Base-by-base conservation (phyloP, 225 moss, liverwort and hornwort species). In the Bryum argenteum region DNA sequence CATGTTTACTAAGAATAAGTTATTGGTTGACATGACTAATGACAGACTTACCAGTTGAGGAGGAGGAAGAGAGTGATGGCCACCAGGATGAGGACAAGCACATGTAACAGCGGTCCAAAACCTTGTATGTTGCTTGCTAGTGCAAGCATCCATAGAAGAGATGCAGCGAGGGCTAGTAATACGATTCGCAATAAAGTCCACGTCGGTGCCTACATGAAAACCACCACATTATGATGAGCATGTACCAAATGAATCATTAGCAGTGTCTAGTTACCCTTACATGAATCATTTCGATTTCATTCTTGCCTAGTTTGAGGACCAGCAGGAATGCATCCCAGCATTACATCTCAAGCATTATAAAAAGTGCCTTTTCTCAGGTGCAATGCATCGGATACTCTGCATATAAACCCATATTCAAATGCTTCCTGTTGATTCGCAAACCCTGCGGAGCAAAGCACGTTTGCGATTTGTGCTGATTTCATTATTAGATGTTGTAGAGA, bases 121-220 rank as follows among this genome's bases (percentile, higher is more conserved):
- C 84, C 89, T 21, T 77, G 78, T 61, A 80, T 71, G 61, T 84
- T 79, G 60, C 77, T 65, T 40, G 92, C 94, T 76, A 95, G 90
- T 55, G 72, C 81, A 62, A 95, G 81, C 79, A 95, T 87, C 43
- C 89, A 82, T 56, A 88, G 9, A 20, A 95, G 94, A 22, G 94
- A 90, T 76, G 73, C 85, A 67, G 87, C 81, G 17, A 92, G 69
- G 33, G 80, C 92, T 63, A 90, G 78, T 63, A 92, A 82, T 45
- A 89, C 92, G 26, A 69, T 65, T 75, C 80, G 89, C 63, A 88
- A 82, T 43, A 85, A 74, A 23, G 78, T 81, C 94, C 94, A 95
- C 58, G 94, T 95, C 37, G 90, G 87, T 59, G 81, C 87, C 92
- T 92, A 71, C 79, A 74, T 65, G 63, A 62, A 63, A 59, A 66